Evolutionary conservation across 129 eudicot genomes (phyloP).

Genomic region (Saussurea involucrata): DNA sequence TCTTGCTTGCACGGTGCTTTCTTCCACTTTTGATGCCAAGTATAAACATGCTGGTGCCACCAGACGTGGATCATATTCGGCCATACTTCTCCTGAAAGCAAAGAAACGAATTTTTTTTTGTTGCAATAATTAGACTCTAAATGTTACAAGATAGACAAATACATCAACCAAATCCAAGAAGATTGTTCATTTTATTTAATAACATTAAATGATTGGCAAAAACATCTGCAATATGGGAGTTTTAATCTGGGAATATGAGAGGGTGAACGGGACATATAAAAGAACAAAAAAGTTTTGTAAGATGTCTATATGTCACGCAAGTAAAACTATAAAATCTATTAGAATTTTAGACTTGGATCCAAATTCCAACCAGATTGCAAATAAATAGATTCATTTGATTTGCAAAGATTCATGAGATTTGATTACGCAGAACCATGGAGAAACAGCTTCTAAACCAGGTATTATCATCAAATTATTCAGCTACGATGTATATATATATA

Average conservation of each 20-base stretch:
- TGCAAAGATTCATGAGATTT: not conserved
- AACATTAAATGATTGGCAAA: not conserved
- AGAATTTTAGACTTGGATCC: not conserved
- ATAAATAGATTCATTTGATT: not conserved
- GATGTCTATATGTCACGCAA: no score
- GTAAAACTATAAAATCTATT: no score
- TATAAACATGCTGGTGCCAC: slow-evolving; percentile 96
- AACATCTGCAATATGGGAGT: not conserved
- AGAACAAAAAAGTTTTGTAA: no score
- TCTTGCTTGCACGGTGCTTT: slow-evolving; percentile 96
- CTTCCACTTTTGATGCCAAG: slow-evolving; percentile 98
- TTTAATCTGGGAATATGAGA: not conserved
- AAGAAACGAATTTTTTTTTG: slow-evolving; percentile 5
- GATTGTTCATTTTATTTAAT: not conserved
- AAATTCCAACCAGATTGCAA: not conserved
- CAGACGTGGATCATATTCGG: slow-evolving; percentile 93
- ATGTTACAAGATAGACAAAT: slow-evolving; percentile 5
- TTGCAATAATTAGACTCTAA: slow-evolving; percentile 1
- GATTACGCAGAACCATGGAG: not conserved
- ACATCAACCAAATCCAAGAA: slow-evolving; percentile 1
- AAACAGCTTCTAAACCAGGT: not conserved
- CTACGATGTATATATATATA: not conserved
- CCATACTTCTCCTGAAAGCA: slow-evolving; percentile 72
- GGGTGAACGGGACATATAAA: not conserved
- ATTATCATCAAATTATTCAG: not conserved